Evolutionary conservation across 2,329 filamentous ascomycete species (phyloP), one percentile per base, ranked within the genome.

Genomic region (Teratosphaeriaceae sp.): DNA sequence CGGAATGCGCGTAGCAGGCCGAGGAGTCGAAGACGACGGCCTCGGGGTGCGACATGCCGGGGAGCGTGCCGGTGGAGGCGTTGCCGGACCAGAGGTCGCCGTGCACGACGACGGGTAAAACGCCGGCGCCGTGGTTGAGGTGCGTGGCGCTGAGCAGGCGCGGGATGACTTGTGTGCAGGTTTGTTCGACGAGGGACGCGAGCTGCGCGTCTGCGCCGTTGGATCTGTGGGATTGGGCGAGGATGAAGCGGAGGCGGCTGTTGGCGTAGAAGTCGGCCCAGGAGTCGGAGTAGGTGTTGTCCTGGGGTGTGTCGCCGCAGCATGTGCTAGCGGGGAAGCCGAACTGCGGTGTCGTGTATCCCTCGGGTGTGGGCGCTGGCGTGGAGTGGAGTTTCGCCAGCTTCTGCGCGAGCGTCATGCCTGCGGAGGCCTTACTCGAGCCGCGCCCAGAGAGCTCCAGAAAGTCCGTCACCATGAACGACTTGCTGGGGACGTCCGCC

Each of bases 61-160:
- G 70, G 40, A 94, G 82, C 31, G 70, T 71, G 0, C 84, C 88
- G 3, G 70, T 65, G 9, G 79, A 78, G 38, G 84, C 79, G 63
- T 96, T 96, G 0, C 90, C 90, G 51, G 80, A 85, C 90, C 90
- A 96, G n/a, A 96, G 65, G 66, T 96, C 89, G 1, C 90, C 90
- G 59, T 97, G 90, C 0, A 95, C 72, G 5, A 94, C 76, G 0
- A 92, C 88, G 0, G 89, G 88, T n/a, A 62, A 70, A 20, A 92
- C 73, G 0, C 73, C 75, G 37, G 77, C 68, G 3, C 75, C 74
- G 47, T 68, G 69, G 30, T 76, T 79, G 9, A 94, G 63, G 58
- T 81, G 78, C 0, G 67, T 72, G 40, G 86, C 80, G 0, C 82
- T 79, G 11, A 96, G 68, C n/a, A 96, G 65, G 1, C 82, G 68